These are phyloP conservation scores for Podaxis carcinomalis DNA, from an alignment of 768 basidiomycete species.

Conservation along the genomic window DNA sequence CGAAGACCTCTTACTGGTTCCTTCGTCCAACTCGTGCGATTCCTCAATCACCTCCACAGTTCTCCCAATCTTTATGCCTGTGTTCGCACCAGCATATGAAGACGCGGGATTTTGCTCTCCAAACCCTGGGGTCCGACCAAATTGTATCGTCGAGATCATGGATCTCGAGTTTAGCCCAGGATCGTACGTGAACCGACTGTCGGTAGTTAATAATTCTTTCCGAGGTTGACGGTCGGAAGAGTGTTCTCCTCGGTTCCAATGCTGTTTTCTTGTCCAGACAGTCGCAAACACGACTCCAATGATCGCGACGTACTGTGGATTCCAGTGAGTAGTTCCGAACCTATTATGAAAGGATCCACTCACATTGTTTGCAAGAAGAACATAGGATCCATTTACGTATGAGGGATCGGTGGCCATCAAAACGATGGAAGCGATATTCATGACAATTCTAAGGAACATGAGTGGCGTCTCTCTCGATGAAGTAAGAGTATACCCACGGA, in stretches of 20 bases:
- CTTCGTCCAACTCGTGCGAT: neutral
- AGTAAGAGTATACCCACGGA: neutral
- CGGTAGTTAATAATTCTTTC: neutral
- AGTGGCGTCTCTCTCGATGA: neutral
- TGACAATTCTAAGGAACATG: neutral
- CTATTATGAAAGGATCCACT: neutral
- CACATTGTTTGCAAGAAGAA: neutral
- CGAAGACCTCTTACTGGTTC: neutral
- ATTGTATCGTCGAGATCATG: neutral
- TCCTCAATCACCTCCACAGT: neutral
- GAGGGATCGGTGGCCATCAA: neutral
- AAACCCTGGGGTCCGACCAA: neutral
- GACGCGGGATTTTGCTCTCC: neutral
- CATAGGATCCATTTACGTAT: neutral
- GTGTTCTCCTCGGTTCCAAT: neutral
- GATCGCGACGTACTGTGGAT: neutral
- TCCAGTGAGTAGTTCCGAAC: neutral
- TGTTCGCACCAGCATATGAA: neutral
- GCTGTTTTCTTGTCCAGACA: neutral
- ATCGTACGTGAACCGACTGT: neutral
- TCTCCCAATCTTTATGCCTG: neutral
- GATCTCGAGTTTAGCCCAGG: neutral
- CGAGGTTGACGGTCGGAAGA: neutral
- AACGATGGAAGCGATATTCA: neutral
- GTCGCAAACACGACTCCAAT: neutral